Base-by-base conservation (phyloP, 495 filamentous ascomycete species). In the Corynascus novoguineensis region DNA sequence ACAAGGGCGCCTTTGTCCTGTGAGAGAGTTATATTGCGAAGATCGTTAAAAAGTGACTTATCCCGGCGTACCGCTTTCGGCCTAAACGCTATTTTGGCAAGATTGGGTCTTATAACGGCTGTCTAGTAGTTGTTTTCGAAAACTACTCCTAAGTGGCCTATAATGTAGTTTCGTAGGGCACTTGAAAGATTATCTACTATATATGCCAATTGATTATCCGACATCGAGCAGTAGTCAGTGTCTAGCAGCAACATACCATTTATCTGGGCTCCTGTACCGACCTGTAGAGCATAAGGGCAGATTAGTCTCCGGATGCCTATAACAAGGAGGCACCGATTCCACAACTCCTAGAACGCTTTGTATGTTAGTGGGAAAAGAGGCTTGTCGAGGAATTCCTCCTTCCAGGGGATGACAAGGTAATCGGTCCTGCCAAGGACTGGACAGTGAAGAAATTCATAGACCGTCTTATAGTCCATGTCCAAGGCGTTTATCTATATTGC, bases 271-370 rank as follows among this genome's bases (percentile, higher is more conserved):
- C 57, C 15, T 53, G 57, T 41, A 21, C 57, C 35, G 22, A 59
- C 57, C 15, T 40, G 22, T 44, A 59, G 44, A 40, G 57, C 14
- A 54, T 59, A 59, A 53, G 31, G 50, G 50, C 57, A 41, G 49
- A 54, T 46, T 34, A 14, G 5, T 24, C 29, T 53, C n/a, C 25
- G 24, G 50, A 29, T 22, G 21, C 57, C 57, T 40, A 54, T 47
- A 40, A 59, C n/a, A 40, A 19, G 22, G 49, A 53, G 44, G 57
- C 40, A 53, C 49, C 24, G 40, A 10, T 2, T 2, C 40, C 21
- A 54, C 11, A 59, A 14, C 21, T 10, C 49, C 12, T 19, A 40
- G 28, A 59, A 59, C 19, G 29, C 35, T 35, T 7, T 2, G 28
- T 59, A 59, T 27, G 14, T 48, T 15, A 54, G 22, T 53, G 28